Evolutionary conservation across 495 filamentous ascomycete genomes (phyloP), one percentile per base, ranked within the genome.

Genomic region (Penicillium goetzii): DNA sequence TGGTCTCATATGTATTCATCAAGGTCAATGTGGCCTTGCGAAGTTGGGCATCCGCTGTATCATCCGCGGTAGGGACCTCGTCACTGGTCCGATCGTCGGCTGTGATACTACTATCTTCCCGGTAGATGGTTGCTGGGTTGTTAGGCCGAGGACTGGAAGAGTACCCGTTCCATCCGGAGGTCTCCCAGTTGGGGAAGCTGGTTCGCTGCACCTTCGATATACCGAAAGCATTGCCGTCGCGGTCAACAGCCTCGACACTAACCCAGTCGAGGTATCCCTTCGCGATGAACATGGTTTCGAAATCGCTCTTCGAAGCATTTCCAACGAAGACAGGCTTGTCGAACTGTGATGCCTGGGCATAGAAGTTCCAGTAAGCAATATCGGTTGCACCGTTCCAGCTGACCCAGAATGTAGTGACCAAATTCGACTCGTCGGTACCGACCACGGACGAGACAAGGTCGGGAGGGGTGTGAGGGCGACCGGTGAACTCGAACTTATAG

Each of bases 351-450:
- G 70, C 68, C 41, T 62, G 70, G 23, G 72, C 77, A 59, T 78
- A 76, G 58, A 82, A 71, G 14, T 70, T 59, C 73, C 75, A 82
- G 21, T n/a, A 52, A 2, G 60, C 72, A 11, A 82, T 71, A 40
- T 80, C 78, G 8, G 79, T 82, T 11, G 79, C 79, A 6, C 79
- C 79, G 45, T 82, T 82, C 79, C 79, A 82, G 68, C 73, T 77
- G 47, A 79, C 74, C 61, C 76, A 72, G 47, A 80, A 58, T 0
- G 64, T 75, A 15, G 73, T 78, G 3, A 70, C 59, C n/a, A 75
- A 61, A 47, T 75, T 72, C 0, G 59, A 58, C 41, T 70, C 71
- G 40, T 72, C 68, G 17, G 69, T 73, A 17, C 74, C 69, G 23
- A 67, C 70, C 6, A 72, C 76, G 5, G 70, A 70, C 9, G 69